Evolutionary conservation across 768 basidiomycete genomes (phyloP), one percentile per base, ranked within the genome.

Genomic region (Collybiopsis confluens): DNA sequence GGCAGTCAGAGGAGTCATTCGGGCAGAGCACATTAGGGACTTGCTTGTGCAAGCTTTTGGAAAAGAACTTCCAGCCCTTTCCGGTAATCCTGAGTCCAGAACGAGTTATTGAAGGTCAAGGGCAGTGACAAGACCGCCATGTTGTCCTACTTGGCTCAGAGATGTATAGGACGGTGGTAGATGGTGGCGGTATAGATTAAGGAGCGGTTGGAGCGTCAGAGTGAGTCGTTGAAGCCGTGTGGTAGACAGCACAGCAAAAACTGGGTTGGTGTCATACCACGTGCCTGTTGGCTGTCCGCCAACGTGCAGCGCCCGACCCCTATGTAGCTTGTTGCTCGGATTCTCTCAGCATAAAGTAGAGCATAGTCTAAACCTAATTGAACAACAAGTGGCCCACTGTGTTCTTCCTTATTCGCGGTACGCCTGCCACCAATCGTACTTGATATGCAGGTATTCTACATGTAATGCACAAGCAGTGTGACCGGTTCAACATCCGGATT

Each of bases 11-110:
- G 52, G 54, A 58, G 60, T 55, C 51, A 43, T 54, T 41, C 18
- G 7, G 27, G 49, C 27, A 57, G 16, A 58, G 38, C 44, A 49
- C 37, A 35, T 45, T 30, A 30, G 7, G 41, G 13, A 61, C 74
- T 45, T 56, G 86, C 91, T 78, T 90, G 87, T 61, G 92, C 86
- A 23, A 93, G 81, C 68, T 90, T 86, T 41, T 64, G 68, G 65
- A 82, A 92, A 28, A 93, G 70, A 21, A 88, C 80, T 58, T 96
- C 84, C 26, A 97, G 77, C 30, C 93, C 94, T 55, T 73, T 81
- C 42, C 90, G 78, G 65, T 92, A 94, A 73, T 94, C 92, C 67
- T 91, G 87, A 15, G 92, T 82, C 94, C 94, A 97, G 74, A 97
- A 97, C 27, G 92, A 94, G 68, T 96, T 95, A 53, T 78, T 83